Base-by-base conservation (phyloP, 2,329 filamentous ascomycete genomes). In the Setomelanomma holmii region DNA sequence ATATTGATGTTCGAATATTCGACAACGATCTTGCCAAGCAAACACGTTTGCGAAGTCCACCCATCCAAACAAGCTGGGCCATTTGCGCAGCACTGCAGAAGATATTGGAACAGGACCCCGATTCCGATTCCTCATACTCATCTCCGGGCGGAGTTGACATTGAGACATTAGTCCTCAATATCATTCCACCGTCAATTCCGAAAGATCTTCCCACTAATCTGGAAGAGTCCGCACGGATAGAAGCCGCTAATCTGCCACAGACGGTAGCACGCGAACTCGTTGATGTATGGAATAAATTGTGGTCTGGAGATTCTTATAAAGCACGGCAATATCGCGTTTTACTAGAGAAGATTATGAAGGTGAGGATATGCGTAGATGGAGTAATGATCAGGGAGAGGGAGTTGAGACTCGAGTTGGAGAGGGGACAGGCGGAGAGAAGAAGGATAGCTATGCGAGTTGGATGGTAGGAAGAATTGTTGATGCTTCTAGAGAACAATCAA, bases 261-360 rank as follows among this genome's bases (percentile, higher is more conserved):
- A 22, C 38, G 14, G 20, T 49, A 17, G 40, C 40, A 30, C 52
- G 45, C 30, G 65, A 72, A 34, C 58, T 74, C 4, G 51, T 71
- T 2, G 60, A 68, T 34, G 65, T 74, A 20, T 74, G 71, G 71
- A 63, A 67, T 24, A 66, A 60, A 39, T 66, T 74, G 2, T 74
- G 72, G 72, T 48, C 57, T 21, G 64, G 59, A 4, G 63, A 66
- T n/a, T 63, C 65, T 12, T 63, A 56, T 40, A 67, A 66, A 41
- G 64, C 64, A 14, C 45, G 49, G 5, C 50, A 65, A 14, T 72
- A 72, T 34, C 58, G 59, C 16, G 43, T 55, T 0, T 40, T 74
- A 35, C 53, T 74, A 3, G 64, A 70, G 47, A 60, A 58, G 43
- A 70, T 74, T 42, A 58, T 58, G 41, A 58, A 51, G 45, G 71